Evolutionary conservation across 1,139 yeast genomes (phyloP), one percentile per base, ranked within the genome.

Genomic region (Lodderomyces theae): DNA sequence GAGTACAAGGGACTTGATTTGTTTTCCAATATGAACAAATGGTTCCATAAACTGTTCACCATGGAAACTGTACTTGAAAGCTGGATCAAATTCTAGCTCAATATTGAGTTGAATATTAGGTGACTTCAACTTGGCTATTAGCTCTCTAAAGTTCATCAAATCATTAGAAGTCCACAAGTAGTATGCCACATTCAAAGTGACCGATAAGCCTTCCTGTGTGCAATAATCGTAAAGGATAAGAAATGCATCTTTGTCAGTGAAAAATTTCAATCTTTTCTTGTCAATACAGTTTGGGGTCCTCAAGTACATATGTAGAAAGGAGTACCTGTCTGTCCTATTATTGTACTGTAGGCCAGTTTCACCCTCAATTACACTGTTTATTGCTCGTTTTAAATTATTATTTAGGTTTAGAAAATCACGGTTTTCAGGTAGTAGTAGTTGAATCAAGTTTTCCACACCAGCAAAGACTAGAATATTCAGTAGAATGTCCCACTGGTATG

Each of bases 71-170:
- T 49, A 50, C 31, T 49, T 41, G 6, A 56, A 42, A 3, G 50
- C 57, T 3, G 56, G 51, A 24, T 55, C 55, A 35, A 60, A 50
- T 38, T 58, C 63, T 13, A 59, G 19, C 38, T 60, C 64, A 3
- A 36, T 47, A 54, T 5, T 41, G 37, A 29, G 16, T 7, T 34
- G 25, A 11, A 22, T 26, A 4, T 12, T 12, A 16, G 26, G 15
- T 19, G 21, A 11, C 6, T 12, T 29, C 23, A 36, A 26, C 18
- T 31, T 37, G 19, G 28, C 22, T 3, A 51, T 18, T 23, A 54
- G 21, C 11, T 35, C 39, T 11, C 47, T 28, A 26, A 55, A 49
- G 19, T 53, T 53, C 9, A 42, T 35, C 6, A 57, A 37, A 38
- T 57, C 59, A 10, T 45, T 35, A 5, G 58, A 28, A 22, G 52